Conservation (phyloP, 176 grass and related monocot species). For the Pharus latifolius region DNA sequence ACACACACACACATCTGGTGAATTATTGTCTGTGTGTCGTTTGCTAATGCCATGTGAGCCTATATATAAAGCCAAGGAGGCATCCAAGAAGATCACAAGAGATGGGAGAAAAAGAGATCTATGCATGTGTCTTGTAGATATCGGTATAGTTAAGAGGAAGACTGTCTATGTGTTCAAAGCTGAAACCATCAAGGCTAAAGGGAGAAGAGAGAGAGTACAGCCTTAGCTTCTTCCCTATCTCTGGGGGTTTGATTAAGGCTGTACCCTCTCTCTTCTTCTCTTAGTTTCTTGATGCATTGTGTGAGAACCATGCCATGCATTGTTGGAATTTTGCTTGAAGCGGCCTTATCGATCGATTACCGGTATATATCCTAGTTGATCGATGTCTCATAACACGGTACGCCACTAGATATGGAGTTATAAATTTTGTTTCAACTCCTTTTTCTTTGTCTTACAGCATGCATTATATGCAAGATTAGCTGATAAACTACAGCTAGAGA, state of each 20-base stretch:
- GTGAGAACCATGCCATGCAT: background rate
- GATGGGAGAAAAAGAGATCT: background rate
- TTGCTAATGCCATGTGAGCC: conserved; percentile 2
- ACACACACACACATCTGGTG: conserved; percentile 2
- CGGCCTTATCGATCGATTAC: background rate
- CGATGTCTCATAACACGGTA: no score
- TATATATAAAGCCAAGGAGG: conserved; percentile 18
- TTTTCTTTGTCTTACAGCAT: no score
- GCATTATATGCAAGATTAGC: no score
- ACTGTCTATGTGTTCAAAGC: background rate
- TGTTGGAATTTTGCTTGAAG: background rate
- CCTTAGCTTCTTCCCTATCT: background rate
- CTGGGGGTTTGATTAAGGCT: conserved; percentile 4
- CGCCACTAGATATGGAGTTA: no score
- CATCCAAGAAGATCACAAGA: background rate
- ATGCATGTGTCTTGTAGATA: background rate
- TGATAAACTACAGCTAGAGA: no score
- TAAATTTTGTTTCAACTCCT: no score
- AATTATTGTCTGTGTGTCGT: conserved; percentile 34
- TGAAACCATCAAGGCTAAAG: conserved; percentile 30
- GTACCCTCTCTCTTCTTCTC: conserved; percentile 52
- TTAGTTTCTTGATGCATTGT: conserved; percentile 25
- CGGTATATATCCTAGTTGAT: no score
- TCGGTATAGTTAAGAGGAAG: background rate
- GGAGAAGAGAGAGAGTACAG: conserved; percentile 53